Evolutionary conservation across 2,329 filamentous ascomycete species (phyloP).

Genomic region (Teratosphaeria nubilosa): DNA sequence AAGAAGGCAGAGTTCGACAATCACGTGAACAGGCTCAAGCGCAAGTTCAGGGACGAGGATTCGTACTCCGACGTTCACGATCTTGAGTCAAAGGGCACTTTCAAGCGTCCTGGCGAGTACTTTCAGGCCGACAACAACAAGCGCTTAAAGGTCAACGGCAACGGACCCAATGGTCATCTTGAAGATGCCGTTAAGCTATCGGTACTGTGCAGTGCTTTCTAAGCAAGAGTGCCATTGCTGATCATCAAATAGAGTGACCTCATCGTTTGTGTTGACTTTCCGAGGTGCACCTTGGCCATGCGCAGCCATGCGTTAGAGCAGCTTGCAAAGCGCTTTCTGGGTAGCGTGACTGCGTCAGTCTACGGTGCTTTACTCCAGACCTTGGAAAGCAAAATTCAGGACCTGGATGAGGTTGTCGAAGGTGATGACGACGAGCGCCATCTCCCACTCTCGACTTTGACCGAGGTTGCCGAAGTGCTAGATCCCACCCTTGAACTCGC

Average conservation of each 20-base stretch:
- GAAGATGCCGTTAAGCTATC: conserved; percentile 24
- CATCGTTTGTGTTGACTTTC: conserved; percentile 70
- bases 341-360: conserved; percentile 63
- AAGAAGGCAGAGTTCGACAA: conserved; percentile 53
- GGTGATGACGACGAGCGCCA: conserved; percentile 19
- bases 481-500: conserved; percentile 31
- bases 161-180: conserved; percentile 19
- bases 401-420: conserved; percentile 9
- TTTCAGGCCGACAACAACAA: conserved; percentile 16
- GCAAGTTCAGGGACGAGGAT: conserved; percentile 36
- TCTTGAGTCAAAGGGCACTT: conserved; percentile 14
- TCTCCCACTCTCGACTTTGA: conserved; percentile 29
- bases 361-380: conserved; percentile 64
- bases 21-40: conserved; percentile 49
- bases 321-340: conserved; percentile 61
- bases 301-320: conserved; percentile 68
- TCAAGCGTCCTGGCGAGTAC: conserved; percentile 15
- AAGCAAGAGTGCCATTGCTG: conserved; percentile 14
- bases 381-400: conserved; percentile 55
- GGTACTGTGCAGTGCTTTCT: conserved; percentile 21
- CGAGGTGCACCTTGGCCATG: conserved; percentile 72
- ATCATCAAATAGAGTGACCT: conserved; percentile 51
- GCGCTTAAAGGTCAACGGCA: conserved; percentile 24
- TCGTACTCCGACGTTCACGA: conserved; percentile 21
- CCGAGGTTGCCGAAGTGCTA: conserved; percentile 33